Evolutionary conservation across 345 rosid species (phyloP).

Genomic region (Melaleuca alternifolia): DNA sequence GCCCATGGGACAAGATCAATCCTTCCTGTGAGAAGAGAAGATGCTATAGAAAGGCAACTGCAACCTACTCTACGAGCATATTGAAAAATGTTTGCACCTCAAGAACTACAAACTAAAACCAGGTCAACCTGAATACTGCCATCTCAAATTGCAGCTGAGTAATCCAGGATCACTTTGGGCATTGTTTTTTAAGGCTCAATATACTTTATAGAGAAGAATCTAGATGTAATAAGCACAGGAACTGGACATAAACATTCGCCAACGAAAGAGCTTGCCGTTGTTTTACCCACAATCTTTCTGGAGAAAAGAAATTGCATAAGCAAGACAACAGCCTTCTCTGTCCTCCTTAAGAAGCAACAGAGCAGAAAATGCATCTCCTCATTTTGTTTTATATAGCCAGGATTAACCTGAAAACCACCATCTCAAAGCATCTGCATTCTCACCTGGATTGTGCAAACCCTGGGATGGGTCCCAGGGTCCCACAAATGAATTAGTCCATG

Average conservation of each 20-base stretch:
- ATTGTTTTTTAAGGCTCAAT: background rate
- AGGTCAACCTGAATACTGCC: background rate
- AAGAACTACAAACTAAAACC: background rate
- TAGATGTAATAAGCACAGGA: background rate
- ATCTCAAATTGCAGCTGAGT: background rate
- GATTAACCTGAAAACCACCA: background rate
- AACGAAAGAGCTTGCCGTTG: background rate
- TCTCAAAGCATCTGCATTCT: slow-evolving; percentile 5
- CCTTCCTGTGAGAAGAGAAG: background rate
- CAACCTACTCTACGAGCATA: background rate
- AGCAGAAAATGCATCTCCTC: background rate
- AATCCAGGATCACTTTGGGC: background rate
- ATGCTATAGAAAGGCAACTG: background rate
- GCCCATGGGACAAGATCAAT: background rate
- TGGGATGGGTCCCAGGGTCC: slow-evolving; percentile 99
- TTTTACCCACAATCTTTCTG: background rate
- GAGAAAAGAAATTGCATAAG: background rate
- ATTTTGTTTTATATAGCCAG: background rate
- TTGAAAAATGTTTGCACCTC: background rate
- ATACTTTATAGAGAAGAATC: background rate
- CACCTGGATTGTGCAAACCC: slow-evolving; percentile 97
- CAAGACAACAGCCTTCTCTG: background rate
- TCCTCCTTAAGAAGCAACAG: background rate
- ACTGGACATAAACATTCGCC: background rate
- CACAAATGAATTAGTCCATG: slow-evolving; percentile 99